These are phyloP conservation scores for Talaromyces sp. DNA, from an alignment of 2,329 filamentous ascomycete species.

Conservation along the genomic window DNA sequence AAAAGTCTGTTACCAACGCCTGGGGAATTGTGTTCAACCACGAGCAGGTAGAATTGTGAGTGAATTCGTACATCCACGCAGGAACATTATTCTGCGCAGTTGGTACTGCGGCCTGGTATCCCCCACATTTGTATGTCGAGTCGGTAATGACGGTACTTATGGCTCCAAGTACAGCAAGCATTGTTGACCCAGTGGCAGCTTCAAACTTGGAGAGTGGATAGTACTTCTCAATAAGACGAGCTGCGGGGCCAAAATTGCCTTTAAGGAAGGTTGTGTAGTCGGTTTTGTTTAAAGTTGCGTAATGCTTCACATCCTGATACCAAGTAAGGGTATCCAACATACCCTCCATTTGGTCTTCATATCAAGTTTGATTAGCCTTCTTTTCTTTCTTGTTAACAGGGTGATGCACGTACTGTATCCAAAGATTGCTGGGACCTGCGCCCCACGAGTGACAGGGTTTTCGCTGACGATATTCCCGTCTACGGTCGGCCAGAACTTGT, in stretches of 20 bases:
- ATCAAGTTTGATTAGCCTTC: neutral
- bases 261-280: slow-evolving; percentile 16
- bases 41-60: slow-evolving; percentile 20
- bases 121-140: slow-evolving; percentile 18
- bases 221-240: neutral
- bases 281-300: slow-evolving; percentile 3
- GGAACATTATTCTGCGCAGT: slow-evolving; percentile 15
- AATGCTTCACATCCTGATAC: neutral
- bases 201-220: neutral
- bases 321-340: slow-evolving; percentile 1
- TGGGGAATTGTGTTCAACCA: slow-evolving; percentile 14
- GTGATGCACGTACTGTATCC: slow-evolving; percentile 21
- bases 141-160: slow-evolving; percentile 18
- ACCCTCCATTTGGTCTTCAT: neutral
- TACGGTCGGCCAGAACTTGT: slow-evolving; percentile 18
- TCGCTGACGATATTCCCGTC: slow-evolving; percentile 22
- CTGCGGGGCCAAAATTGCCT: neutral
- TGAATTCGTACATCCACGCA: slow-evolving; percentile 25
- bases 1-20: neutral
- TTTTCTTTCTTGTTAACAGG: neutral
- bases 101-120: slow-evolving; percentile 11
- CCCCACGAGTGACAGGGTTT: slow-evolving; percentile 17
- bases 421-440: slow-evolving; percentile 23
- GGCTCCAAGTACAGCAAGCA: slow-evolving; percentile 11
- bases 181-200: neutral